Percentiles rank a stretch among this genome's conserved stretches.
Evolutionary conservation across 257 asterid genomes (phyloP).

Genomic region (Solanum chilense): DNA sequence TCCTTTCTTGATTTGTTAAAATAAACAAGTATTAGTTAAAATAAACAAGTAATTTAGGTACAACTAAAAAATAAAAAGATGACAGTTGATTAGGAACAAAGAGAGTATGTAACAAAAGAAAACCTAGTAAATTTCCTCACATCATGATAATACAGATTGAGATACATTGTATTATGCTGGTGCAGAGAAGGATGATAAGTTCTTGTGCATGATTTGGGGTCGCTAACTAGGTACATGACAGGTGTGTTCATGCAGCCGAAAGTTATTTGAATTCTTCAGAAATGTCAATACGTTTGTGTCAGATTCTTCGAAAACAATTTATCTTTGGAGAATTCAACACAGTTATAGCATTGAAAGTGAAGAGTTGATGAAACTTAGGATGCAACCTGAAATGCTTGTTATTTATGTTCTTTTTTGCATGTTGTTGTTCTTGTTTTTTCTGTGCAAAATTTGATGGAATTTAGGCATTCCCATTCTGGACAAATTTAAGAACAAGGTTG

Average conservation of each 20-base stretch:
- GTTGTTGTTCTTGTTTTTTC: background rate
- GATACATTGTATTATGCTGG: slow-evolving; percentile 68
- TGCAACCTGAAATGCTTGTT: background rate
- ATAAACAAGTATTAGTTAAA: too few species aligned
- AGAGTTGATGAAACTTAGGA: background rate
- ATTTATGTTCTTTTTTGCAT: background rate
- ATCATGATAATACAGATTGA: background rate
- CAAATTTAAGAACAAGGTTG: slow-evolving; percentile 62
- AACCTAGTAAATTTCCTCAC: background rate
- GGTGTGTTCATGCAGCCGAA: slow-evolving; percentile 17
- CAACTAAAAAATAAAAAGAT: too few species aligned
- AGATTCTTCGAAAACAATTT: background rate
- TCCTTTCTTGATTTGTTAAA: too few species aligned
- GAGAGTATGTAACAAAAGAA: background rate
- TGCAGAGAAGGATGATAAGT: slow-evolving; percentile 95
- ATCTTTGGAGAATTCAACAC: background rate
- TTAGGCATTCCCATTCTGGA: slow-evolving; percentile 63
- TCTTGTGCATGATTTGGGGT: slow-evolving; percentile 91
- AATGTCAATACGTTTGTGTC: background rate
- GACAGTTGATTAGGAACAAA: too few species aligned
- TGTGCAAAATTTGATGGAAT: slow-evolving; percentile 7
- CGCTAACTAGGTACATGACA: slow-evolving; percentile 67
- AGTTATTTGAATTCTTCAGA: too few species aligned
- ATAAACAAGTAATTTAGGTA: too few species aligned
- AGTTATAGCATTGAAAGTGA: background rate